phyloP scores from a whole-genome alignment of 805 yeast genomes.

The Hanseniaspora vineae region DNA sequence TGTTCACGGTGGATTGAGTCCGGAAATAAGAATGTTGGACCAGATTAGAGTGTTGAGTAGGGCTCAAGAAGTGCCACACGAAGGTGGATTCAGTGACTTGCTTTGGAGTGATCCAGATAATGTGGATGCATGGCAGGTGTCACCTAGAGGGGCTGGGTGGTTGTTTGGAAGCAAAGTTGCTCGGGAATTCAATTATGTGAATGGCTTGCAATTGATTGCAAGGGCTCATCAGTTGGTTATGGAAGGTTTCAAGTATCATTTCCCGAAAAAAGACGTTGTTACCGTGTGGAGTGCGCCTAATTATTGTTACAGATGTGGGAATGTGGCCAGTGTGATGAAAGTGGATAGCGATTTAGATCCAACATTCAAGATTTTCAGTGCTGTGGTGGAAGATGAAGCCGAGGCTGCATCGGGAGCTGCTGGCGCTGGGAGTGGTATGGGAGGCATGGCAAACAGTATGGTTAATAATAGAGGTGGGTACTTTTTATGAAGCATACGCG shows the following conservation, averaged over 20 bases:
- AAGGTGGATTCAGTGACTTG: conserved; percentile 95
- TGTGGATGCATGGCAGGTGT: conserved; percentile 95
- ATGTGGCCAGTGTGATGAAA: conserved; percentile 96
- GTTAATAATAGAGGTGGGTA: conserved; percentile 24
- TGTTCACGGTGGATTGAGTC: conserved; percentile 95
- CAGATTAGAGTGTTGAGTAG: conserved; percentile 88
- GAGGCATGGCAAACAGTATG: background rate
- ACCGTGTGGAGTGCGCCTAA: conserved; percentile 98
- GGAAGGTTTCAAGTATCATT: conserved; percentile 97
- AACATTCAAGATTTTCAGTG: conserved; percentile 84
- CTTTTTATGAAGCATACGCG: conserved; percentile 12
- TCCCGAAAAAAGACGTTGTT: conserved; percentile 90
- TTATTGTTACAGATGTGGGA: conserved; percentile 95
- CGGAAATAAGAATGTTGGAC: conserved; percentile 94
- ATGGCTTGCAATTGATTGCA: conserved; percentile 77
- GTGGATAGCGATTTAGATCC: conserved; percentile 80
- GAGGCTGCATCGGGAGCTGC: conserved; percentile 4
- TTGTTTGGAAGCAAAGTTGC: conserved; percentile 89
- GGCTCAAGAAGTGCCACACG: conserved; percentile 98
- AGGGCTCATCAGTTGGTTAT: conserved; percentile 96
- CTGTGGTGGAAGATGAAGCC: conserved; percentile 72
- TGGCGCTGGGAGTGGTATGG: background rate
- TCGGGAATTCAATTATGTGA: conserved; percentile 90
- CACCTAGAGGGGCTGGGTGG: conserved; percentile 99
- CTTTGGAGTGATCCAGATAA: conserved; percentile 98